Base-by-base conservation (phyloP, 768 basidiomycete genomes). In the Boletellus sp. region DNA sequence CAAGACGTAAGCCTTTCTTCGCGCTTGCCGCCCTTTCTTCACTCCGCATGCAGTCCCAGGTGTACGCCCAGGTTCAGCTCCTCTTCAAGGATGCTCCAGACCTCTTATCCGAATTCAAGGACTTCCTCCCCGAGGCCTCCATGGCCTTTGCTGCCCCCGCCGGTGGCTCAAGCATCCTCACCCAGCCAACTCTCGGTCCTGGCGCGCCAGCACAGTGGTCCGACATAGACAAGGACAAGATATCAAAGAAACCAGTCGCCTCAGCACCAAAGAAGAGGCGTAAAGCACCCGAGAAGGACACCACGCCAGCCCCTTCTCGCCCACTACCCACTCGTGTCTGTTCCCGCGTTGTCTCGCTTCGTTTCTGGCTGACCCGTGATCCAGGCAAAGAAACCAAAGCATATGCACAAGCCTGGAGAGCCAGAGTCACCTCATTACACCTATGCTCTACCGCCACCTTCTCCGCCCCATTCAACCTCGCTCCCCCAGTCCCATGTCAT, bases 41-140 rank as follows among this genome's bases (percentile, higher is more conserved):
- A 52, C 43, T 26, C 50, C 47, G 53, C 42, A 19, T 19, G 12
- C 64, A 84, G 79, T 80, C 79, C 39, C 85, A 90, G 69, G 89
- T 91, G 3, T 90, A 84, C 68, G 76, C 79, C 7, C 90, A 90
- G 67, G 90, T 92, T 3, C 84, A 88, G 55, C 72, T 77, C 60
- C 74, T 93, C 41, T 92, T 93, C 73, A 85, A 87, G 65, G 84
- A 88, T 57, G 84, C 87, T 1, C 85, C 81, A 3, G 90, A 93
- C 55, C 74, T 93, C 50, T 68, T 92, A 50, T 78, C 77, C 11
- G 89, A 90, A 61, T 92, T 92, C 74, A 86, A 84, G 59, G 84
- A 83, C 57, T 92, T 92, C 58, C 70, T 92, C 6, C 87, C 88
- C 6, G 85, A 88, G 51, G 78, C 75, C 8, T 61, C 69, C n/a